Percentiles rank a stretch among this genome's conserved stretches.
These are phyloP conservation scores for Grosmannia serpens DNA, from an alignment of 2,329 filamentous ascomycete species.

Conservation along the genomic window DNA sequence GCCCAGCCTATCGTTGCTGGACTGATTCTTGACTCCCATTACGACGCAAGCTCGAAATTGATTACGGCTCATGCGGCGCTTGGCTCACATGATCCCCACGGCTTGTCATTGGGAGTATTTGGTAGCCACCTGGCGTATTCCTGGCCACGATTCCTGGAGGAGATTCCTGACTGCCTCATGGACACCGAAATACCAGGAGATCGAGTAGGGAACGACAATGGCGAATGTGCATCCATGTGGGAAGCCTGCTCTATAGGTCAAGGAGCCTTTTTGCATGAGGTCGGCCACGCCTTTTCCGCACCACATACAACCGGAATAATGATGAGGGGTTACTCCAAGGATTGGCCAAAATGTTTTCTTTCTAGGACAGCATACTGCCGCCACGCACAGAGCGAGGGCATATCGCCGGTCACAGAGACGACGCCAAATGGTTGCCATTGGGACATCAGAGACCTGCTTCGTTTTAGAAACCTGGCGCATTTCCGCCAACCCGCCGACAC, in stretches of 20 bases:
- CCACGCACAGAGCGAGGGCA: constrained; percentile 68
- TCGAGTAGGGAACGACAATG: constrained; percentile 71
- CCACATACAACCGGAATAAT: constrained; percentile 82
- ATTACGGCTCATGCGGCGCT: too few species aligned
- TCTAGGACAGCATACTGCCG: constrained; percentile 77
- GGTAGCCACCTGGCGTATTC: constrained; percentile 91
- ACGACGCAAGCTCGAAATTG: constrained; percentile 48
- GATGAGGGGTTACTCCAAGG: constrained; percentile 70
- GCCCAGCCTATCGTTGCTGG: constrained; percentile 72
- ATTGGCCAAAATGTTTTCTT: constrained; percentile 72
- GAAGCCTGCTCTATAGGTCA: constrained; percentile 87
- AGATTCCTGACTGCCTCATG: constrained; percentile 76
- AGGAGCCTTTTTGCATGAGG: constrained; percentile 82
- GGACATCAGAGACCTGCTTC: constrained; percentile 78
- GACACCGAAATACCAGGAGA: constrained; percentile 77
- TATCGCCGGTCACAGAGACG: constrained; percentile 46
- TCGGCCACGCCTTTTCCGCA: constrained; percentile 79
- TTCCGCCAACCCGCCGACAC: too few species aligned
- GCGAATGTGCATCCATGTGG: constrained; percentile 85
- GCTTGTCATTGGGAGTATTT: constrained; percentile 75
- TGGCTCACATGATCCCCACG: constrained; percentile 43
- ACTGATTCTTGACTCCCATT: constrained; percentile 74
- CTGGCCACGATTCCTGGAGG: constrained; percentile 75
- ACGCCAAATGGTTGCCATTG: constrained; percentile 66
- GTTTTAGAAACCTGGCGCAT: constrained; percentile 71